phyloP scores from a whole-genome alignment of 2,329 filamentous ascomycete species.

The Colletotrichum costaricense region DNA sequence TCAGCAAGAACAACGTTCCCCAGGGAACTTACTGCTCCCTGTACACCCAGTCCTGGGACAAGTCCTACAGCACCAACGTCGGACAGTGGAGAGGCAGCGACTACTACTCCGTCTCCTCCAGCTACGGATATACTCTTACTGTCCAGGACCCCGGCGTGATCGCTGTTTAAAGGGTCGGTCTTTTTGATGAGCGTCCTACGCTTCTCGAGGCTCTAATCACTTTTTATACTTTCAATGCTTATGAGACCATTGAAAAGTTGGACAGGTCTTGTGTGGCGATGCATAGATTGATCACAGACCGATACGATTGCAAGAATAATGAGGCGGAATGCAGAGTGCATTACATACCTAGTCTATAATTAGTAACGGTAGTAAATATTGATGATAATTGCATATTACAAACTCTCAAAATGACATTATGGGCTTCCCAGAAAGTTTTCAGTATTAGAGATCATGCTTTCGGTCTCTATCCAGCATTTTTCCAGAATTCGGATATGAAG shows the following conservation, averaged over 20 bases:
- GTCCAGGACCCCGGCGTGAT: background rate
- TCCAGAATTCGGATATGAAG: no score
- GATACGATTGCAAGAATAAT: background rate
- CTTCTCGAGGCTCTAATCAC: background rate
- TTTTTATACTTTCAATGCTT: background rate
- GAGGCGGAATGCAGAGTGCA: background rate
- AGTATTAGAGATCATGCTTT: no score
- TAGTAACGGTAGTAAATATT: background rate
- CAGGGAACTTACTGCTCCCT: conserved; percentile 24
- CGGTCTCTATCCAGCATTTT: no score
- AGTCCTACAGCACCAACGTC: conserved; percentile 30
- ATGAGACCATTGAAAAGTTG: background rate
- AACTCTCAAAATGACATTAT: background rate
- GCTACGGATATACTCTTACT: conserved; percentile 18
- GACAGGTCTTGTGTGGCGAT: background rate
- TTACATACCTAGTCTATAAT: background rate
- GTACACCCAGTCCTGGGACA: conserved; percentile 24
- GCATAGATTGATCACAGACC: background rate
- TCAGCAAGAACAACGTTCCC: conserved; percentile 8
- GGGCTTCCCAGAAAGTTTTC: background rate
- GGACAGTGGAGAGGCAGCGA: conserved; percentile 20
- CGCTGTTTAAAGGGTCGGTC: background rate
- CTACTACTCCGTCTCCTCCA: conserved; percentile 24
- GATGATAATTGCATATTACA: background rate
- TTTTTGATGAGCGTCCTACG: background rate